Evolutionary conservation across 2,329 filamentous ascomycete genomes (phyloP), one percentile per base, ranked within the genome.

Genomic region (Phialophora chinensis): DNA sequence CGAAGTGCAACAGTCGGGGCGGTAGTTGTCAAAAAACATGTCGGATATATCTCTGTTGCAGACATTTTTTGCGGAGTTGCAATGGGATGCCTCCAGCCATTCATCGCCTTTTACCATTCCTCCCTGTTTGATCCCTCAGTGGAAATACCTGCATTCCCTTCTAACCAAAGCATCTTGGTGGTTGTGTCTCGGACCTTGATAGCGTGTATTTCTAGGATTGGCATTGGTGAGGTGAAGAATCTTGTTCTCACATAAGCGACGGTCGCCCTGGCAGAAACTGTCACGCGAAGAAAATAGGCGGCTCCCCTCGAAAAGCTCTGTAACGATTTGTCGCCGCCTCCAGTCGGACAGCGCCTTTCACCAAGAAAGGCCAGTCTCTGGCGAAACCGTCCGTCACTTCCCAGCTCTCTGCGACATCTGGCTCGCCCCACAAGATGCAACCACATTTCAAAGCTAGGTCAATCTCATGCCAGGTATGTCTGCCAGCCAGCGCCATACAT

Each of bases 371-470:
- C 78, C 77, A 81, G 25, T 77, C 78, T 35, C 57, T 71, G 35
- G 73, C 69, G 70, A 81, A 80, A 0, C 66, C 73, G 58, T 76
- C 75, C 1, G 75, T 78, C 12, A 79, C 73, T 67, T 81, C 78
- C 79, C 79, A 81, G 23, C 73, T 76, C 7, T 57, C 35, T 3
- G 73, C 65, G 58, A 75, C 74, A 72, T 76, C 78, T 1, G 77
- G 73, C 54, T 76, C 69, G 6, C 77, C 75, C 80, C 80, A 82
- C 2, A 81, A 73, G 2, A 82, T 59, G 20, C 42, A 62, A 2
- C 66, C 63, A 44, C 38, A 52, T 60, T 44, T 61, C 49, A 50
- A 20, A 31, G 63, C 50, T 38, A 65, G 47, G 25, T 68, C 66
- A 14, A 57, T 66, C 52, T 68, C 63, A 17, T 66, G 63, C 66